Evolutionary conservation across 2,329 filamentous ascomycete genomes (phyloP).

Genomic region (Pseudocercospora macadamiae): DNA sequence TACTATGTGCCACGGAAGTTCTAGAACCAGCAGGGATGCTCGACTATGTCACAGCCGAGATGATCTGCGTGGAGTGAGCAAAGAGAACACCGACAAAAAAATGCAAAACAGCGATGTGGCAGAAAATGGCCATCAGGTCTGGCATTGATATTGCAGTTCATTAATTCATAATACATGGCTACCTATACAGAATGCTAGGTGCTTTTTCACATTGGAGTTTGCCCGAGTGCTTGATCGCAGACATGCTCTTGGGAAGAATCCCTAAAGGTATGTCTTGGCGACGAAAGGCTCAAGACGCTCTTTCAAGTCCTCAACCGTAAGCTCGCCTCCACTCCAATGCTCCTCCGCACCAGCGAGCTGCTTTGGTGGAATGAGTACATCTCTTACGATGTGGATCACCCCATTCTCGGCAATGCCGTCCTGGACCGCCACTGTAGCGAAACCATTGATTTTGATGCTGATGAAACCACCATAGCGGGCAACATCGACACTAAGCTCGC

Average conservation of each 20-base stretch:
- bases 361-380: constrained; percentile 76
- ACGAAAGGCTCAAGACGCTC: constrained; percentile 56
- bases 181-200: background rate
- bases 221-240: background rate
- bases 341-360: constrained; percentile 47
- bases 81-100: too few relatives aligned
- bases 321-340: constrained; percentile 52
- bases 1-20: too few relatives aligned
- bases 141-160: too few relatives aligned
- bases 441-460: constrained; percentile 75
- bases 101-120: too few relatives aligned
- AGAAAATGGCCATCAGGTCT: too few relatives aligned
- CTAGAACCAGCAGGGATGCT: too few relatives aligned
- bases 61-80: too few relatives aligned
- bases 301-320: constrained; percentile 64
- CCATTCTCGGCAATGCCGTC: constrained; percentile 78
- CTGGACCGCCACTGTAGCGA: constrained; percentile 64
- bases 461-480: constrained; percentile 68
- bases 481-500: constrained; percentile 72
- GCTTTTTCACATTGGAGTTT: background rate
- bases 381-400: constrained; percentile 75
- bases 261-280: constrained; percentile 35
- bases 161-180: background rate
- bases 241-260: background rate
- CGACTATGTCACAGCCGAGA: too few relatives aligned